Evolutionary conservation across 495 filamentous ascomycete species (phyloP).

Genomic region (Lasiosphaeris hirsuta): DNA sequence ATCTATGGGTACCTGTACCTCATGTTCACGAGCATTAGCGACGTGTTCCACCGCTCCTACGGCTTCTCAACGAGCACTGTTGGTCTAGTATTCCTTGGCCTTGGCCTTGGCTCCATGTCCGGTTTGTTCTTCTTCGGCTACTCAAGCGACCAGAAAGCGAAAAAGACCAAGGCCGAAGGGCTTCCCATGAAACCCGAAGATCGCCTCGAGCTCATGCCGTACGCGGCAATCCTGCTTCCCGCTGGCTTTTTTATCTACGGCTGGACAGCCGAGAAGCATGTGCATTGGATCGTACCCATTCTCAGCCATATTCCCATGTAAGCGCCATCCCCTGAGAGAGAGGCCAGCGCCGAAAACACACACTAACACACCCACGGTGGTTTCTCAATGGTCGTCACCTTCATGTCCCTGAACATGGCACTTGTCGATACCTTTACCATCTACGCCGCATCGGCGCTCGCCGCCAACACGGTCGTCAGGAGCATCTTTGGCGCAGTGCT

Average conservation of each 20-base stretch:
- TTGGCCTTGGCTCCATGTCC: conserved; percentile 37
- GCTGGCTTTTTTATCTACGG: conserved; percentile 52
- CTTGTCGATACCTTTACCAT: conserved; percentile 57
- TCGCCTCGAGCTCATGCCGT: conserved; percentile 24
- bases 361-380: conserved; percentile 23
- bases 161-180: conserved; percentile 29
- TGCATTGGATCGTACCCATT: conserved; percentile 54
- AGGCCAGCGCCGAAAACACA: conserved; percentile 40
- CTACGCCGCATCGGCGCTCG: conserved; percentile 60
- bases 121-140: conserved; percentile 32
- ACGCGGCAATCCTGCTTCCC: conserved; percentile 46
- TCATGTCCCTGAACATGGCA: conserved; percentile 39
- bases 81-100: conserved; percentile 39
- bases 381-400: conserved; percentile 48
- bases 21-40: conserved; percentile 63
- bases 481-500: conserved; percentile 55
- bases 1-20: conserved; percentile 75
- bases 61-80: conserved; percentile 33
- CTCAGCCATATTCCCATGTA: conserved; percentile 46
- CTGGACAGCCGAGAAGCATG: conserved; percentile 35
- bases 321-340: conserved; percentile 46
- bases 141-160: conserved; percentile 32
- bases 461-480: conserved; percentile 51
- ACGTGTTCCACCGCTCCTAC: conserved; percentile 54
- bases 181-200: conserved; percentile 34